Evolutionary conservation across 495 filamentous ascomycete species (phyloP).

Genomic region (Penicillium crystallinum): DNA sequence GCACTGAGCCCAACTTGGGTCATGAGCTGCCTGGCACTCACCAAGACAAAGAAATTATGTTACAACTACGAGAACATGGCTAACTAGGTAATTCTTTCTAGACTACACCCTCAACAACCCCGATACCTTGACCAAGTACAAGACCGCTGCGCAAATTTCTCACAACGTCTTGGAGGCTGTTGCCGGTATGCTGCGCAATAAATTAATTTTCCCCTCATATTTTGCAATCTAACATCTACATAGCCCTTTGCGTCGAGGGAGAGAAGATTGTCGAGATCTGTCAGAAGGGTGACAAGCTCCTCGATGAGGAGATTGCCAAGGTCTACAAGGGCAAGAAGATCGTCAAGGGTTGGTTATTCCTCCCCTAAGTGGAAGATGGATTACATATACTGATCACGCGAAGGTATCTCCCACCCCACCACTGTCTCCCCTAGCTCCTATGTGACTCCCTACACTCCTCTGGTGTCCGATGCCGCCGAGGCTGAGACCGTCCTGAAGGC

Average conservation of each 20-base stretch:
- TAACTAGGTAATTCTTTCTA: slow-evolving; percentile 27
- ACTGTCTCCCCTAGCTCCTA: slow-evolving; percentile 92
- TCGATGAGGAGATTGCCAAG: slow-evolving; percentile 89
- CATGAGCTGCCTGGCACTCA: slow-evolving; percentile 11
- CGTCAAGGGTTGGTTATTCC: slow-evolving; percentile 61
- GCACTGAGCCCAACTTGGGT: slow-evolving; percentile 13
- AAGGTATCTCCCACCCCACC: slow-evolving; percentile 87
- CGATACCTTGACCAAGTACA: slow-evolving; percentile 98
- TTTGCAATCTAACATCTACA: slow-evolving; percentile 18
- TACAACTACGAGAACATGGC: background rate
- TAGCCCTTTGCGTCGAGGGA: slow-evolving; percentile 75
- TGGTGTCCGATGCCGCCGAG: slow-evolving; percentile 79
- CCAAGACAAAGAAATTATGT: background rate
- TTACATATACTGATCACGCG: slow-evolving; percentile 14
- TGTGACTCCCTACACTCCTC: slow-evolving; percentile 93
- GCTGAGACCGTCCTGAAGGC: slow-evolving; percentile 71
- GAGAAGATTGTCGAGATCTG: slow-evolving; percentile 89
- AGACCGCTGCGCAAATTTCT: slow-evolving; percentile 88
- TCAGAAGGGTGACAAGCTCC: slow-evolving; percentile 88
- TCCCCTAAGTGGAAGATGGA: background rate
- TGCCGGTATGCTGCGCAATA: slow-evolving; percentile 41
- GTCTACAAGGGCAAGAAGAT: slow-evolving; percentile 99
- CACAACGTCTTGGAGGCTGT: slow-evolving; percentile 91
- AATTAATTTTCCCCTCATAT: background rate
- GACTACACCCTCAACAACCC: slow-evolving; percentile 96